phyloP scores from a whole-genome alignment of 176 grass and related monocot species.

The Hordeum vulgare region DNA sequence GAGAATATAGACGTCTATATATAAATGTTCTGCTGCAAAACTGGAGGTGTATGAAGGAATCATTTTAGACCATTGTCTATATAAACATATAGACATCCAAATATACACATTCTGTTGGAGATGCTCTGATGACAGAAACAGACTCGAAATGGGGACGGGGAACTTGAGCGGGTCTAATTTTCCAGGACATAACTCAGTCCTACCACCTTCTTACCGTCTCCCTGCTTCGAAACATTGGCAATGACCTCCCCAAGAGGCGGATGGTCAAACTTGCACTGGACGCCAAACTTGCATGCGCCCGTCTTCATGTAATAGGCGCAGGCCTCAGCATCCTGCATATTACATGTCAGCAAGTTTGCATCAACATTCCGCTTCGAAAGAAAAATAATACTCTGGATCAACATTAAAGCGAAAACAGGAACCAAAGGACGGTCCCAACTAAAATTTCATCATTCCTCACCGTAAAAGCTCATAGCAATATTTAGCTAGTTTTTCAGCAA shows the following conservation, averaged over 20 bases:
- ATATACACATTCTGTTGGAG: no score
- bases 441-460: background rate
- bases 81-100: no score
- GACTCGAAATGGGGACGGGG: background rate
- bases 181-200: background rate
- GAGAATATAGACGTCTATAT: no score
- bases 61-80: no score
- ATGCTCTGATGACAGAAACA: background rate
- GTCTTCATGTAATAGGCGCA: slow-evolving; percentile 89
- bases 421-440: background rate
- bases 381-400: background rate
- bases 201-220: background rate
- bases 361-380: background rate
- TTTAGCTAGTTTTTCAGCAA: background rate
- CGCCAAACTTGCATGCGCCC: slow-evolving; percentile 69
- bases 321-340: slow-evolving; percentile 48
- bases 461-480: background rate
- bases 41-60: no score
- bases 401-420: background rate
- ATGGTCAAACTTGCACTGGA: slow-evolving; percentile 77
- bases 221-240: slow-evolving; percentile 38
- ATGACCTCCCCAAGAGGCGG: slow-evolving; percentile 61
- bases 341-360: background rate
- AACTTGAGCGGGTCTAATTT: background rate
- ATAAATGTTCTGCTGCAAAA: no score